These are phyloP conservation scores for Russula lepida DNA, from an alignment of 768 basidiomycete genomes.

Conservation along the genomic window DNA sequence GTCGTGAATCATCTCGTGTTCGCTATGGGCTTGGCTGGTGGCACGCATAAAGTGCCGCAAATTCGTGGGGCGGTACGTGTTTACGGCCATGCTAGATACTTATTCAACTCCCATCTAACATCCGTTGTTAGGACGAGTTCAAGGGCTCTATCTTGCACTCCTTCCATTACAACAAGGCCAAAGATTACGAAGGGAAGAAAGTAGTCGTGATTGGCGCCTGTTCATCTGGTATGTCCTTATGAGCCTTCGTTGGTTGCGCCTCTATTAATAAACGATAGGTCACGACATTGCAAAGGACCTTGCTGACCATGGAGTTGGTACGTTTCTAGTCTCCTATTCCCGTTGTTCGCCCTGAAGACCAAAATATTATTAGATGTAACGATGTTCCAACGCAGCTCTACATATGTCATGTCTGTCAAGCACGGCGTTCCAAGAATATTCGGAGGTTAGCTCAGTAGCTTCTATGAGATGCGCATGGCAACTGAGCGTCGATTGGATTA, in stretches of 20 bases:
- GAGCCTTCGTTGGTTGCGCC: background rate
- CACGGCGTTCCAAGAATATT: slow-evolving; percentile 20
- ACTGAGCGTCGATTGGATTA: background rate
- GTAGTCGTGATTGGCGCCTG: slow-evolving; percentile 35
- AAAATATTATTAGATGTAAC: slow-evolving; percentile 19
- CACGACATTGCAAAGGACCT: slow-evolving; percentile 31
- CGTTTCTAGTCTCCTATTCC: background rate
- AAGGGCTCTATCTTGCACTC: slow-evolving; percentile 30
- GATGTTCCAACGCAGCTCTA: slow-evolving; percentile 29
- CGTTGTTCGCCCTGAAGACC: background rate
- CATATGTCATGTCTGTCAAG: slow-evolving; percentile 30
- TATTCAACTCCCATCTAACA: background rate
- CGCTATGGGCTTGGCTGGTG: slow-evolving; percentile 30
- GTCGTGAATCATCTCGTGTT: slow-evolving; percentile 28
- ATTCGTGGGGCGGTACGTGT: slow-evolving; percentile 19
- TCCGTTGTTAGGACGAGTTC: slow-evolving; percentile 25
- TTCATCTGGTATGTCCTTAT: slow-evolving; percentile 20
- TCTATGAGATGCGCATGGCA: background rate
- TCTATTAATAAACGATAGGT: slow-evolving; percentile 8
- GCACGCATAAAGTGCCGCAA: slow-evolving; percentile 27
- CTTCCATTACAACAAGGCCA: slow-evolving; percentile 25
- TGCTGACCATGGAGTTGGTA: slow-evolving; percentile 24
- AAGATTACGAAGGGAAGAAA: slow-evolving; percentile 32
- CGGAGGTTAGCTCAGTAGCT: slow-evolving; percentile 3
- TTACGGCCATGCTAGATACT: background rate